These are phyloP conservation scores for Leccinum angustisporum DNA, from an alignment of 1,284 basidiomycete species.

Conservation along the genomic window DNA sequence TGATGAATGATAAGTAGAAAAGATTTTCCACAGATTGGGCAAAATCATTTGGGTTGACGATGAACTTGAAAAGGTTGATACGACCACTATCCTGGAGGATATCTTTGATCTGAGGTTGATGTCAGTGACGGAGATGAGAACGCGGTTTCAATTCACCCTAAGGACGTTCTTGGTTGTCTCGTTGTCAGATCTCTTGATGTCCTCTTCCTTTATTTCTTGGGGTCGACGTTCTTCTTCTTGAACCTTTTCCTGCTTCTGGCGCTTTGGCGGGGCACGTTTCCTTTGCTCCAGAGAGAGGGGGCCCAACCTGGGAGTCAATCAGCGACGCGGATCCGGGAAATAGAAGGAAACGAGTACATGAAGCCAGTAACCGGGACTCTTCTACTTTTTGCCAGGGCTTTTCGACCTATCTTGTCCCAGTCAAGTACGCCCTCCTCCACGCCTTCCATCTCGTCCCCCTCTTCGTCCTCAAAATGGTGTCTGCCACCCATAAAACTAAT, in stretches of 20 bases:
- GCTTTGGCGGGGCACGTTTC: constrained; percentile 56
- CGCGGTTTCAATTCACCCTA: constrained; percentile 41
- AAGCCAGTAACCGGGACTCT: constrained; percentile 75
- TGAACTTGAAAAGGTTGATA: constrained; percentile 80
- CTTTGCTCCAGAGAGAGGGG: constrained; percentile 78
- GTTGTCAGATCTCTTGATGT: constrained; percentile 74
- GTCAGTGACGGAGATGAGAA: constrained; percentile 1
- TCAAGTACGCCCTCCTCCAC: constrained; percentile 50
- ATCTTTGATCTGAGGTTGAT: constrained; percentile 47
- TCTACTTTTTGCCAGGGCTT: constrained; percentile 71
- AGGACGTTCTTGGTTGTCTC: constrained; percentile 81
- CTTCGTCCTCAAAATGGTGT: constrained; percentile 47
- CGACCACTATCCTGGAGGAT: constrained; percentile 48
- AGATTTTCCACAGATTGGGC: constrained; percentile 92
- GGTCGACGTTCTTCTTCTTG: constrained; percentile 67
- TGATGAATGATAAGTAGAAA: constrained; percentile 90
- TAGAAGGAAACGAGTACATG: constrained; percentile 56
- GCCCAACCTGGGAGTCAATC: constrained; percentile 56
- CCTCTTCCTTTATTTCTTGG: constrained; percentile 73
- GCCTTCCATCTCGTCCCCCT: constrained; percentile 46
- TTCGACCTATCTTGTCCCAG: constrained; percentile 75
- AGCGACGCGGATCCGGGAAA: constrained; percentile 2
- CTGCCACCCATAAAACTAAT: constrained; percentile 71
- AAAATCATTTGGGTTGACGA: constrained; percentile 86
- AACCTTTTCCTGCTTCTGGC: constrained; percentile 72